A percentile compares a stretch with the other conserved stretches of the same genome.
These are phyloP conservation scores for Ogataea methanolica DNA, from an alignment of 805 yeast genomes.

Conservation along the genomic window DNA sequence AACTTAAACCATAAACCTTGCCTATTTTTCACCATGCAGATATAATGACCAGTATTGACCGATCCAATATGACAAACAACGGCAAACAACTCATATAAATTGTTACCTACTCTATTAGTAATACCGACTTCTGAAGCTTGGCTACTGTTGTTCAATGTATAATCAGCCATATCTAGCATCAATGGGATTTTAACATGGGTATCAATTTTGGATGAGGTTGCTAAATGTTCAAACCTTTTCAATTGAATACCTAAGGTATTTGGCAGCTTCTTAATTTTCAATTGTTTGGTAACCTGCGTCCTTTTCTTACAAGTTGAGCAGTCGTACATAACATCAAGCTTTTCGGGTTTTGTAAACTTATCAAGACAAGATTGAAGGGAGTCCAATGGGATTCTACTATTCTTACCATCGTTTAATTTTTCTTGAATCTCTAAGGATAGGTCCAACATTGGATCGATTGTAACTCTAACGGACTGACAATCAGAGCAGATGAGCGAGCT, in stretches of 20 bases:
- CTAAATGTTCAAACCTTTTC: constrained; percentile 68
- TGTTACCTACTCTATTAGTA: constrained; percentile 14
- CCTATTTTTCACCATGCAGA: constrained; percentile 69
- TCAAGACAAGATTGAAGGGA: constrained; percentile 61
- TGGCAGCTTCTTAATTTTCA: constrained; percentile 66
- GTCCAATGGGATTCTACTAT: constrained; percentile 17
- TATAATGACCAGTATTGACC: constrained; percentile 93
- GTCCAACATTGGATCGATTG: constrained; percentile 88
- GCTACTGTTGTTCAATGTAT: constrained; percentile 26
- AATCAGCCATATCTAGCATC: constrained; percentile 66
- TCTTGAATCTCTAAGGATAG: constrained; percentile 69
- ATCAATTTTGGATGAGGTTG: constrained; percentile 65
- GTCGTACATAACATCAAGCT: constrained; percentile 64
- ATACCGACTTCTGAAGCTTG: background rate
- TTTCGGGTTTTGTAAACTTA: constrained; percentile 75
- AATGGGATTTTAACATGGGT: constrained; percentile 69
- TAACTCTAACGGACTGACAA: constrained; percentile 60
- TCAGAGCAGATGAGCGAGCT: constrained; percentile 71
- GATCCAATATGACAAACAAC: constrained; percentile 88
- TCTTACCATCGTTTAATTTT: constrained; percentile 19
- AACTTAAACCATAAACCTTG: constrained; percentile 84
- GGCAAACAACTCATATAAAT: constrained; percentile 75
- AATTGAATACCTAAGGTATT: constrained; percentile 79
- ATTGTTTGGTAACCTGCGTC: constrained; percentile 67
- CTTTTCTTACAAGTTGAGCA: constrained; percentile 63